A percentile compares a stretch with the other conserved stretches of the same genome.
These are phyloP conservation scores for Petunia hybrid DNA, from an alignment of 305 asterid genomes.

Conservation along the genomic window DNA sequence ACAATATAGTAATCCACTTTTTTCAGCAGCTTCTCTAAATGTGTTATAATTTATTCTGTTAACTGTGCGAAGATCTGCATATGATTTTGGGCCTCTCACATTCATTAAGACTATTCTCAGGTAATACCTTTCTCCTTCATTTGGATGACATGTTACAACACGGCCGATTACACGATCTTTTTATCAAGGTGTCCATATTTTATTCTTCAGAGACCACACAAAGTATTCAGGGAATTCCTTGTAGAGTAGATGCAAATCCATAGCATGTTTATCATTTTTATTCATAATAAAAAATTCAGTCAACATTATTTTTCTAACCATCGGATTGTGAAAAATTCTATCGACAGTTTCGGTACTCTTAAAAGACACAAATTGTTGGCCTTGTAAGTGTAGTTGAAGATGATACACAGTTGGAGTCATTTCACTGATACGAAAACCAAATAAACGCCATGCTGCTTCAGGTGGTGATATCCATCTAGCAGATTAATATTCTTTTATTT, in stretches of 20 bases:
- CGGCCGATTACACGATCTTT: background rate
- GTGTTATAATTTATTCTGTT: background rate
- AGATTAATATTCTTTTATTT: background rate
- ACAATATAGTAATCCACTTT: background rate
- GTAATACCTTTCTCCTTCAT: background rate
- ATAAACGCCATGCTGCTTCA: background rate
- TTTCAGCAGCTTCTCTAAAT: conserved; percentile 18
- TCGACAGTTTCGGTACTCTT: background rate
- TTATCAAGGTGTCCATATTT: background rate
- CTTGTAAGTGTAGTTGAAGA: too few species aligned
- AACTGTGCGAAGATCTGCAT: background rate
- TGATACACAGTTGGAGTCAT: too few species aligned
- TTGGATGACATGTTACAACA: background rate
- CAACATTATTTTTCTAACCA: background rate
- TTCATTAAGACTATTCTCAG: background rate
- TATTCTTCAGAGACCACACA: background rate
- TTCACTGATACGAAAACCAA: too few species aligned
- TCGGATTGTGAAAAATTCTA: background rate
- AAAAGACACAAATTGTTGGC: background rate
- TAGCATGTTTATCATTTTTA: background rate
- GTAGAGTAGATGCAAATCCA: background rate
- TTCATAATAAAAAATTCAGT: background rate
- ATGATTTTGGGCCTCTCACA: too few species aligned
- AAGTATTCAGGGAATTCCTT: background rate
- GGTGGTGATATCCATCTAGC: conserved; percentile 22